A percentile compares a stretch with the other conserved stretches of the same genome.
phyloP scores from a whole-genome alignment of 805 yeast species.

The Candida germanica region DNA sequence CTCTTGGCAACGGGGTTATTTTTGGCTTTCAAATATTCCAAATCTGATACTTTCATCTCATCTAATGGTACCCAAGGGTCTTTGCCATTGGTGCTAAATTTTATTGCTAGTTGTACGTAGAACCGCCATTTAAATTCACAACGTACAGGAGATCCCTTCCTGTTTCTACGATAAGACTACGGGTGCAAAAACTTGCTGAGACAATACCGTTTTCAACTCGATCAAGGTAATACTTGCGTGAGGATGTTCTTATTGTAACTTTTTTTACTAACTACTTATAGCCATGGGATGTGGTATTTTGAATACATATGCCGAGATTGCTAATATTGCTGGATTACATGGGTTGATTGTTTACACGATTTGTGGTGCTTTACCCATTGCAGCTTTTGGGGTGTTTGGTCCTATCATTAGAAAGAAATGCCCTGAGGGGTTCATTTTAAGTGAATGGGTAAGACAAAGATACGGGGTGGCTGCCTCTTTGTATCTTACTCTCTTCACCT shows the following conservation, averaged over 20 bases:
- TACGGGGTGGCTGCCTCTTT: slow-evolving; percentile 72
- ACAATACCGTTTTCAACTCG: slow-evolving; percentile 42
- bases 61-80: slow-evolving; percentile 81
- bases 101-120: slow-evolving; percentile 83
- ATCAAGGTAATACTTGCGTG: slow-evolving; percentile 45
- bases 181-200: slow-evolving; percentile 29
- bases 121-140: too few relatives aligned
- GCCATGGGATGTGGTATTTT: slow-evolving; percentile 89
- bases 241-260: slow-evolving; percentile 30
- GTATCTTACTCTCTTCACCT: slow-evolving; percentile 76
- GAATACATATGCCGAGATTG: slow-evolving; percentile 83
- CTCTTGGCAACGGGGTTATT: slow-evolving; percentile 38
- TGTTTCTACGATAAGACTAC: slow-evolving; percentile 12
- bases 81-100: slow-evolving; percentile 79
- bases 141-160: too few relatives aligned
- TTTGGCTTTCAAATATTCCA: slow-evolving; percentile 55
- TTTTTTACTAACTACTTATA: slow-evolving; percentile 20
- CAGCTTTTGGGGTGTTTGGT: slow-evolving; percentile 78
- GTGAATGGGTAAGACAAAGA: slow-evolving; percentile 90
- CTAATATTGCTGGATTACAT: slow-evolving; percentile 80
- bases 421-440: slow-evolving; percentile 87
- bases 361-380: slow-evolving; percentile 79
- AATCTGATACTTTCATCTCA: slow-evolving; percentile 59
- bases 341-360: slow-evolving; percentile 80
- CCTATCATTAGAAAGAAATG: slow-evolving; percentile 75